Conservation (phyloP, 2,329 filamentous ascomycete species). For the Thelonectria discophora region DNA sequence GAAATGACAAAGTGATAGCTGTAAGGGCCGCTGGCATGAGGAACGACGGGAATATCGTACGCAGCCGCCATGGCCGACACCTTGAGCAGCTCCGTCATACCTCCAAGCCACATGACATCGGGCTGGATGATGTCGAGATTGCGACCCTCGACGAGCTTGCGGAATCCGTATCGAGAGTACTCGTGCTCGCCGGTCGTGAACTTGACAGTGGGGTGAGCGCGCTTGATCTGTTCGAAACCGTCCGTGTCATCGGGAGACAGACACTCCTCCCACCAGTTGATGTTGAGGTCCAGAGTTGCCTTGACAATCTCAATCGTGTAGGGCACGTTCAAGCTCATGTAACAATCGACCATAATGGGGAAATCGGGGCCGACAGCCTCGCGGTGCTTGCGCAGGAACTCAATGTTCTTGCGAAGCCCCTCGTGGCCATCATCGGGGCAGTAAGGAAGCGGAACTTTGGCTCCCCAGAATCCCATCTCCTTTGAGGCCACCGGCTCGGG, state of each 20-base stretch:
- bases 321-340: slow-evolving; percentile 92
- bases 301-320: slow-evolving; percentile 94
- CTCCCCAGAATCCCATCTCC: slow-evolving; percentile 88
- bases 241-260: slow-evolving; percentile 91
- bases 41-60: slow-evolving; percentile 93
- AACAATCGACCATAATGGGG: slow-evolving; percentile 94
- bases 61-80: slow-evolving; percentile 88
- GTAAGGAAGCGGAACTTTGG: slow-evolving; percentile 89
- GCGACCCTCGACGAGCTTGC: slow-evolving; percentile 89
- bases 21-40: slow-evolving; percentile 93
- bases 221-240: slow-evolving; percentile 88
- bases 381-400: slow-evolving; percentile 85
- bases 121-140: slow-evolving; percentile 95
- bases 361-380: slow-evolving; percentile 89
- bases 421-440: slow-evolving; percentile 86
- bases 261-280: slow-evolving; percentile 98
- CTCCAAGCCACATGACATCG: slow-evolving; percentile 97
- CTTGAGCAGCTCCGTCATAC: slow-evolving; percentile 90
- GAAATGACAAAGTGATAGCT: slow-evolving; percentile 97
- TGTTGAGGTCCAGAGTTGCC: slow-evolving; percentile 81
- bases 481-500: slow-evolving; percentile 84
- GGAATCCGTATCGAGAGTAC: slow-evolving; percentile 93
- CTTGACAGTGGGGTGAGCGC: slow-evolving; percentile 87
- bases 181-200: slow-evolving; percentile 98
- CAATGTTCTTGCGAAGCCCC: slow-evolving; percentile 87